phyloP scores from a whole-genome alignment of 768 basidiomycete genomes.

The Cystoderma amianthinum region DNA sequence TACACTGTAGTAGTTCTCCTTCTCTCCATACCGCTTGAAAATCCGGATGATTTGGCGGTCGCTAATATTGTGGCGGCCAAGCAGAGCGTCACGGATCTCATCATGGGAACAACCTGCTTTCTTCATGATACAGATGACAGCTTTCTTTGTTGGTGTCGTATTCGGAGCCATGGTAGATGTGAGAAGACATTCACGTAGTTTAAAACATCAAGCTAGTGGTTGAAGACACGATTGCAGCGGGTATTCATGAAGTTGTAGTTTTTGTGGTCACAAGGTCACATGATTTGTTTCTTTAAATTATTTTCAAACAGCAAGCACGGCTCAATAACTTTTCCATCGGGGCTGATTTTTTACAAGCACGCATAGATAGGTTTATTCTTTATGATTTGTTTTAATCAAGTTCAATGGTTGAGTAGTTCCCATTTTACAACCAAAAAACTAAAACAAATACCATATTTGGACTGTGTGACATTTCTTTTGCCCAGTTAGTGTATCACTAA shows the following conservation, averaged over 20 bases:
- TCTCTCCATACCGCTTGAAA: slow-evolving; percentile 3
- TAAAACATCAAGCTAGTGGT: neutral
- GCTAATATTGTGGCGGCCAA: neutral
- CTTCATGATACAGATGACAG: slow-evolving; percentile 5
- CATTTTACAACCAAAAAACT: neutral
- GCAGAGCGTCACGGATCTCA: slow-evolving; percentile 1
- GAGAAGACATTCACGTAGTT: neutral
- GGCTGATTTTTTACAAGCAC: neutral
- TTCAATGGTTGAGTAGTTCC: neutral
- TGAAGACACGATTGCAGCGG: neutral
- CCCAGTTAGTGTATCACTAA: neutral
- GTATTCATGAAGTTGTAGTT: neutral
- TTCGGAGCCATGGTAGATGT: neutral
- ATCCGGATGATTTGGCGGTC: neutral
- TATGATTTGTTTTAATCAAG: neutral
- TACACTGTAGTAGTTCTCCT: slow-evolving; percentile 3
- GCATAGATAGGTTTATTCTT: neutral
- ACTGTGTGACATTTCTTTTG: neutral
- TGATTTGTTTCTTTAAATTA: neutral
- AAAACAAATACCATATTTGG: no score
- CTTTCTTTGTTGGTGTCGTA: slow-evolving; percentile 7
- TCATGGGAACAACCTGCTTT: slow-evolving; percentile 1
- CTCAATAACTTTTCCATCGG: neutral
- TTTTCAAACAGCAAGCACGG: no score
- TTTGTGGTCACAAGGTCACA: neutral